phyloP scores from a whole-genome alignment of 371 early-diverging fungal species.

The Mortierella sp. region DNA sequence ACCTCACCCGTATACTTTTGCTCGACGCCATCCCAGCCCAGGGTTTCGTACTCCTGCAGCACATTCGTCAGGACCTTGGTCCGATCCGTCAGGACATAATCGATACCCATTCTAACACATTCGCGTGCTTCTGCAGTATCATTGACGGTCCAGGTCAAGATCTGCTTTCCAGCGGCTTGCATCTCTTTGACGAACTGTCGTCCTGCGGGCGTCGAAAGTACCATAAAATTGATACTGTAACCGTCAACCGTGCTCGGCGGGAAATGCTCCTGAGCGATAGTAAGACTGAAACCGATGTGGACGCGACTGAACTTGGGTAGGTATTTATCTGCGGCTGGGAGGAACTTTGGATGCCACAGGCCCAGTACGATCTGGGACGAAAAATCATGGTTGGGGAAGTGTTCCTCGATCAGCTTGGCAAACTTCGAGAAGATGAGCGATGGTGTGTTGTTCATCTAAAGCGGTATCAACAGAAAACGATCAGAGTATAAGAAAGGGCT shows the following conservation, averaged over 20 bases:
- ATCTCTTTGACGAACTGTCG: constrained; percentile 63
- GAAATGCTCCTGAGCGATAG: constrained; percentile 64
- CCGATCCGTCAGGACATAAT: constrained; percentile 68
- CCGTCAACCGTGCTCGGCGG: constrained; percentile 59
- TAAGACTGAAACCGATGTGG: constrained; percentile 67
- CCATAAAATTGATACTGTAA: constrained; percentile 65
- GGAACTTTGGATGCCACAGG: constrained; percentile 72
- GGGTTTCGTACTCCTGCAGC: constrained; percentile 50
- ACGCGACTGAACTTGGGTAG: constrained; percentile 60
- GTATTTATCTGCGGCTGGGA: constrained; percentile 59
- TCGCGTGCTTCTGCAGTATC: constrained; percentile 61
- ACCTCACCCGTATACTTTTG: constrained; percentile 33
- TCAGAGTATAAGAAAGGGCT: too few relatives aligned
- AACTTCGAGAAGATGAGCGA: constrained; percentile 31
- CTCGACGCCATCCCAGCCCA: constrained; percentile 42
- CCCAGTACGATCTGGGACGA: constrained; percentile 66
- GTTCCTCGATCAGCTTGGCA: constrained; percentile 36
- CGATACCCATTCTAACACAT: constrained; percentile 62
- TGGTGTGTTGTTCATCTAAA: constrained; percentile 54
- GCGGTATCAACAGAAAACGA: neutral
- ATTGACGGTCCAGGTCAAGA: constrained; percentile 74
- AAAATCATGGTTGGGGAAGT: constrained; percentile 52
- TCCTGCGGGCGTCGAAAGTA: constrained; percentile 60
- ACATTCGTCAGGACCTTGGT: constrained; percentile 48
- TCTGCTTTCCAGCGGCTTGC: constrained; percentile 60